Base-by-base conservation (phyloP, 2,329 filamentous ascomycete genomes). In the Neopestalotiopsis sp. region DNA sequence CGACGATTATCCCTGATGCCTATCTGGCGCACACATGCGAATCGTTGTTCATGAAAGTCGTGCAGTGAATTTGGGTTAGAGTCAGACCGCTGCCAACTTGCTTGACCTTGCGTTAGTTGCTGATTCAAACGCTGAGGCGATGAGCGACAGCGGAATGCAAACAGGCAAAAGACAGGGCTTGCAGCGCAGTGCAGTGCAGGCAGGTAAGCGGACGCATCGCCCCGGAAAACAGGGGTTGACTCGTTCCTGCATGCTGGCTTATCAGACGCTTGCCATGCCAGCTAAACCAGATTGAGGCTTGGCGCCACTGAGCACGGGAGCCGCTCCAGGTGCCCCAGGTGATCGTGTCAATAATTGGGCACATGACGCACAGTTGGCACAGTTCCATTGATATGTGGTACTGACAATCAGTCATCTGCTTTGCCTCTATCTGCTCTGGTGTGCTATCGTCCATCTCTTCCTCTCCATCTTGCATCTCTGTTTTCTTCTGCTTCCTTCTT, bases 361-460 rank as follows among this genome's bases (percentile, higher is more conserved):
- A 67, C 40, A 67, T 67, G 65, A 67, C 65, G 65, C 65, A 67
- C 24, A 10, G 45, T 61, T 20, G 52, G 65, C 65, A 67, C 24
- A 10, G 45, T 61, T 20, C 14, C 30, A 28, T 34, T 59, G 45
- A 52, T 61, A 30, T 28, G 24, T 59, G n/a, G 13, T 40, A 4
- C 30, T 52, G 45, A 14, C 17, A 52, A 28, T 52, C 45, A 52
- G 45, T 52, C 45, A 52, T 52, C 45, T 20, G 45, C n/a, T 3
- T n/a, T 9, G 45, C n/a, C 45, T 52, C 14, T 24, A n/a, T 52
- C 17, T 52, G 6, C 45, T 52, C 7, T 52, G n/a, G 24, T n/a
- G 6, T 52, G 14, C 17, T 6, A 13, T 52, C 9, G 3, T 24
- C 45, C 45, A n/a, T 52, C 45, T 52, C 45, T 3, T 24, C n/a